Conservation (phyloP, 108 stramenopile species). For the Fistulifera solaris region DNA sequence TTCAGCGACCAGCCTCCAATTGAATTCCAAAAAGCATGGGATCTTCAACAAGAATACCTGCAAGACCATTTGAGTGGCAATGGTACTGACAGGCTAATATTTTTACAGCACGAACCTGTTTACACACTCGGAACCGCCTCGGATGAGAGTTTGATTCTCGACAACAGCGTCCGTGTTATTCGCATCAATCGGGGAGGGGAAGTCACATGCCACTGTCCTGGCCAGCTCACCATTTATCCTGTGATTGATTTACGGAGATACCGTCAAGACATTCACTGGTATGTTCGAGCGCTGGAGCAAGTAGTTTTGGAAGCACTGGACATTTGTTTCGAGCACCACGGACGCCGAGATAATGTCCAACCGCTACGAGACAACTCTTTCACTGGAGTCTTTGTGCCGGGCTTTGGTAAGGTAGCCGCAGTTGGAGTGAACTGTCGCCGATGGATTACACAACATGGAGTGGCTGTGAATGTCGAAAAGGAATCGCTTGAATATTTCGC, state of each 20-base stretch:
- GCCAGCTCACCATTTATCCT: slow-evolving; percentile 92
- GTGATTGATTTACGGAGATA: slow-evolving; percentile 84
- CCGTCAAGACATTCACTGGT: slow-evolving; percentile 96
- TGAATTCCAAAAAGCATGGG: slow-evolving; percentile 4
- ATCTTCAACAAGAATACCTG: slow-evolving; percentile 1
- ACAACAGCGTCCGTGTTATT: slow-evolving; percentile 35
- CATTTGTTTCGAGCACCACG: background rate
- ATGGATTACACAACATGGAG: slow-evolving; percentile 97
- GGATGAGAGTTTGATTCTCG: slow-evolving; percentile 51
- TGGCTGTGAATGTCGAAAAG: slow-evolving; percentile 87
- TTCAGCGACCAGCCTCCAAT: background rate
- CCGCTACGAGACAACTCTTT: slow-evolving; percentile 38
- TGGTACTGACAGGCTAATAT: slow-evolving; percentile 52
- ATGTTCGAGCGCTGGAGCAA: slow-evolving; percentile 89
- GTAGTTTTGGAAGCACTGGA: slow-evolving; percentile 62
- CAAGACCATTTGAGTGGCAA: slow-evolving; percentile 7
- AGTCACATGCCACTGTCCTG: slow-evolving; percentile 97
- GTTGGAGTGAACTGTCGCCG: slow-evolving; percentile 81
- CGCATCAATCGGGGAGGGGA: slow-evolving; percentile 95
- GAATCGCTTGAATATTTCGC: slow-evolving; percentile 49
- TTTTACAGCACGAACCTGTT: slow-evolving; percentile 73
- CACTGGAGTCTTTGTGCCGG: slow-evolving; percentile 88
- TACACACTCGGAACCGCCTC: slow-evolving; percentile 82
- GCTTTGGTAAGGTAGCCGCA: slow-evolving; percentile 85
- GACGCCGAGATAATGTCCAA: background rate